These are phyloP conservation scores for Hansfordia pulvinata DNA, from an alignment of 2,329 filamentous ascomycete species.

Conservation along the genomic window DNA sequence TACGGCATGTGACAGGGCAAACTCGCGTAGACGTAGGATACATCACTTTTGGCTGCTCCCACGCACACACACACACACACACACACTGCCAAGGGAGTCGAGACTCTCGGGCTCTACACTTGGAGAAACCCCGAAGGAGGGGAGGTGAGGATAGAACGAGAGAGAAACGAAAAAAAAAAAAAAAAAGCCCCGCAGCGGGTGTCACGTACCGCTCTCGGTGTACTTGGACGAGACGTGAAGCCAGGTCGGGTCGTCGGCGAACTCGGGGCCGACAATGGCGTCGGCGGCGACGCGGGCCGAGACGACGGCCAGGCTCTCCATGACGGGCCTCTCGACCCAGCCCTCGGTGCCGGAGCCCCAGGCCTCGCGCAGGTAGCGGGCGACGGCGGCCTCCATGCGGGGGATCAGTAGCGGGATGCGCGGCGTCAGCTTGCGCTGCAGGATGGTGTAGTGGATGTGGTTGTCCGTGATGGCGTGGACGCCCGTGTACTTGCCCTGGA, in stretches of 20 bases:
- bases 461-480: conserved; percentile 5
- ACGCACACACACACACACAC: too few relatives aligned
- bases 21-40: too few relatives aligned
- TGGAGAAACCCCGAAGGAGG: too few relatives aligned
- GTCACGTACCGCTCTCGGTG: too few relatives aligned
- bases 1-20: too few relatives aligned
- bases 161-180: too few relatives aligned
- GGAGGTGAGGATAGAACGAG: too few relatives aligned
- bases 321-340: conserved; percentile 3
- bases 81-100: too few relatives aligned
- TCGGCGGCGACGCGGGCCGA: conserved; percentile 1
- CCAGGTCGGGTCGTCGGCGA: conserved; percentile 3
- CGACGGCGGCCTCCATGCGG: conserved; percentile 2
- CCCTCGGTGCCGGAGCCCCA: conserved; percentile 3
- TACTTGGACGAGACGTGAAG: conserved; percentile 3
- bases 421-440: conserved; percentile 7
- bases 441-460: conserved; percentile 5
- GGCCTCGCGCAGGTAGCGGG: background rate
- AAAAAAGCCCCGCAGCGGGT: too few relatives aligned
- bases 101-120: too few relatives aligned
- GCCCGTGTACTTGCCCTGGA: conserved; percentile 5
- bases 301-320: conserved; percentile 1
- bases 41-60: too few relatives aligned
- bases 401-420: conserved; percentile 2
- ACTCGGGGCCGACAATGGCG: conserved; percentile 3